These are phyloP conservation scores for Cytospora chrysosperma DNA, from an alignment of 2,329 filamentous ascomycete species.

Conservation along the genomic window DNA sequence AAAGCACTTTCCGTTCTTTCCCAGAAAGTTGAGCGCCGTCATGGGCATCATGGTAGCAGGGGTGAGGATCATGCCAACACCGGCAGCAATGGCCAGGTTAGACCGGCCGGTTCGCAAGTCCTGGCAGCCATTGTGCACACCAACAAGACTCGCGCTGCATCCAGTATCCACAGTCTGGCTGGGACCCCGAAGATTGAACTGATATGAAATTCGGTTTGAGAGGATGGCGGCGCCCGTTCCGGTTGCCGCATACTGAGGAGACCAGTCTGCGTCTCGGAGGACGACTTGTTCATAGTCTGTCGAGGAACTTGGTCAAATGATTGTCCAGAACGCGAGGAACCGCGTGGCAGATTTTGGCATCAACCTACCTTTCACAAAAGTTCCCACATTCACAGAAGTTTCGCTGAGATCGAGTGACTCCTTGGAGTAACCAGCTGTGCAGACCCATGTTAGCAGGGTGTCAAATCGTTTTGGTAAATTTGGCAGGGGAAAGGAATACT, in stretches of 20 bases:
- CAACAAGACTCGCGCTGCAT: slow-evolving; percentile 56
- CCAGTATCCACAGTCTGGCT: slow-evolving; percentile 60
- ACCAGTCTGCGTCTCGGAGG: slow-evolving; percentile 49
- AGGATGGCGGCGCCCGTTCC: slow-evolving; percentile 54
- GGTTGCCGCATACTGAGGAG: slow-evolving; percentile 52
- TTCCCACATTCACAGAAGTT: slow-evolving; percentile 50
- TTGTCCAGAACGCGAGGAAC: not conserved
- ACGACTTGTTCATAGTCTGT: slow-evolving; percentile 51
- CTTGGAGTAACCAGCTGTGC: slow-evolving; percentile 20
- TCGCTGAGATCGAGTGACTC: slow-evolving; percentile 45
- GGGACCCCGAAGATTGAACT: slow-evolving; percentile 54
- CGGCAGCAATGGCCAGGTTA: slow-evolving; percentile 46
- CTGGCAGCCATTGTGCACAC: slow-evolving; percentile 53
- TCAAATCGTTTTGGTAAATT: not conserved
- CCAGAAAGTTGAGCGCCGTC: slow-evolving; percentile 54
- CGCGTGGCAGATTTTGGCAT: not conserved
- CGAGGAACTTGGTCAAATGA: not conserved
- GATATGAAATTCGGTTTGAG: slow-evolving; percentile 56
- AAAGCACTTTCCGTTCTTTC: slow-evolving; percentile 49
- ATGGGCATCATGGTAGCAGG: slow-evolving; percentile 57
- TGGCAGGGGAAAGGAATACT: not conserved
- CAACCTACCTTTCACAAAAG: slow-evolving; percentile 47
- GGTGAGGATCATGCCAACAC: slow-evolving; percentile 52
- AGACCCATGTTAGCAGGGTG: not conserved
- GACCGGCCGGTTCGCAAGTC: slow-evolving; percentile 41